Base-by-base conservation (phyloP, 257 asterid genomes). In the Mentha longifolia region DNA sequence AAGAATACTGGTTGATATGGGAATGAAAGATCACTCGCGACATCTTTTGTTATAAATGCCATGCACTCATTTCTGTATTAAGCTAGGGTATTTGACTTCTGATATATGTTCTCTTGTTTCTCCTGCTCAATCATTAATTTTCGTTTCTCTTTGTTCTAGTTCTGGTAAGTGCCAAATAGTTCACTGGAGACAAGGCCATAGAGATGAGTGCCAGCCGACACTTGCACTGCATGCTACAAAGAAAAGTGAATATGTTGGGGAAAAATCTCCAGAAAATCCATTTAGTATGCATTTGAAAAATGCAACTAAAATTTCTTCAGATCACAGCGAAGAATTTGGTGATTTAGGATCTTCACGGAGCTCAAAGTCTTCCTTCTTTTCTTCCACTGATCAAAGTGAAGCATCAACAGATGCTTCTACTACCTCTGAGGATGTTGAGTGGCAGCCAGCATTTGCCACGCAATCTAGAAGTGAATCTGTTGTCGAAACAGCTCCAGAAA, bases 131-230 rank as follows among this genome's bases (percentile, higher is more conserved):
- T 28, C 14, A 54, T 47, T 67, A 12, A 63, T 7, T 79, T 72
- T 81, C 15, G 45, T 68, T 61, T 68, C 14, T 35, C 31, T 77
- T 30, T 76, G 65, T 64, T 77, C 41, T 76, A 94, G 98, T 83
- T 89, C 96, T 62, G 97, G 97, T n/a, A 89, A 91, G 81, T 94
- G 98, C 78, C 98, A 94, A 86, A 94, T 94, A 61, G 79, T 80
- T 79, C 98, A 94, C 39, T 94, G 98, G 98, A 91, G 98, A 79
- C 95, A 78, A 80, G 97, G 98, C 72, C 98, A 94, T 81, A 91
- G 72, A 83, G 86, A 84, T 78, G 96, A 89, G 70, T 93, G 97
- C 54, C 86, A 47, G 52, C 90, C 90, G 46, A 77, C 78, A 65
- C 41, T 54, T 67, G 58, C 80, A 15, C 17, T 73, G 77, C 72